Conservation (phyloP, 805 yeast genomes). For the Saccharomycopsis microspora region DNA sequence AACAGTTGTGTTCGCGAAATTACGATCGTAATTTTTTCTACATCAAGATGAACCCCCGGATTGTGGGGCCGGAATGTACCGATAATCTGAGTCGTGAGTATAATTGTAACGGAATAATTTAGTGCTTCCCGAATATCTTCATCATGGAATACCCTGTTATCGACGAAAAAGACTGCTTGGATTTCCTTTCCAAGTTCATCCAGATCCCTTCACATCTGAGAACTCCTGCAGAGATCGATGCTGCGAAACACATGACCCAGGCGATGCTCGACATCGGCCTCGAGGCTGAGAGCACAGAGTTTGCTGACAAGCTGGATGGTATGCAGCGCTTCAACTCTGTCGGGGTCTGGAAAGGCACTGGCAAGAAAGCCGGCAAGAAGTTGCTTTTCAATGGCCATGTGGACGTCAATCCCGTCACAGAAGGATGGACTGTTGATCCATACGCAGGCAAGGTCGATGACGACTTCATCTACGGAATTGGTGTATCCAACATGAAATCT, state of each 20-base stretch:
- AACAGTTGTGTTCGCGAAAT: too few species aligned
- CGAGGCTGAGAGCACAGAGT: not conserved
- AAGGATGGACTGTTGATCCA: not conserved
- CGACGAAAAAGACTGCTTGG: too few species aligned
- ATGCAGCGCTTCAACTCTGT: not conserved
- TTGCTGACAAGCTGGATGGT: not conserved
- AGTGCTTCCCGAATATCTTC: too few species aligned
- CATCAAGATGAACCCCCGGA: too few species aligned
- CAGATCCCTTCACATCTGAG: too few species aligned
- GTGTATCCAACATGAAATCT: not conserved
- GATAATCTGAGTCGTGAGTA: too few species aligned
- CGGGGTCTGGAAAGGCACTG: not conserved
- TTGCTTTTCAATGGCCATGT: not conserved
- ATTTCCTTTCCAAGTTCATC: too few species aligned
- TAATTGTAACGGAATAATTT: too few species aligned
- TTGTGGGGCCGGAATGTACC: too few species aligned
- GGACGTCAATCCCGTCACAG: not conserved
- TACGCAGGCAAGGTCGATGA: not conserved
- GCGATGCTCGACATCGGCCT: not conserved
- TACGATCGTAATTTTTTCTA: too few species aligned
- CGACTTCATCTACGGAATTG: not conserved
- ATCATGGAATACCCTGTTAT: too few species aligned
- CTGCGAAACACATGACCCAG: not conserved
- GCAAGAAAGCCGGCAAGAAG: not conserved
- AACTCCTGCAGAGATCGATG: not conserved